These are phyloP conservation scores for Bassia scoparia DNA, from an alignment of 148 eudicot species.

Conservation along the genomic window DNA sequence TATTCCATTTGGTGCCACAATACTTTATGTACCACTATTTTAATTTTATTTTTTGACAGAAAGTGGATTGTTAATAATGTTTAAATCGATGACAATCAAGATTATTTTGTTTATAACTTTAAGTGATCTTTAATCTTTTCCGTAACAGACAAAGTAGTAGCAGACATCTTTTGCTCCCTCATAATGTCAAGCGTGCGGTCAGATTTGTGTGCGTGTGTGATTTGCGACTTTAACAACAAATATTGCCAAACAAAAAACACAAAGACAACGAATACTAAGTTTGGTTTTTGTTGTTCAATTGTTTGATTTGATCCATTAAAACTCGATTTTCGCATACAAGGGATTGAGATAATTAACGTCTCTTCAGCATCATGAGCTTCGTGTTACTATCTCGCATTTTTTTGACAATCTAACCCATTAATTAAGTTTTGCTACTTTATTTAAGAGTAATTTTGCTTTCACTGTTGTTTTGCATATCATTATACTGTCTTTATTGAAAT, in stretches of 20 bases:
- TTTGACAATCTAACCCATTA: conserved; percentile 4
- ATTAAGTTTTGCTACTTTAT: conserved; percentile 9
- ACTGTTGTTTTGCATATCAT: conserved; percentile 1
- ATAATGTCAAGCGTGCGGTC: conserved; percentile 22
- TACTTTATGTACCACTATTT: too few species aligned
- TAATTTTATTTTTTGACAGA: too few species aligned
- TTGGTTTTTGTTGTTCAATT: neutral
- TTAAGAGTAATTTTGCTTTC: neutral
- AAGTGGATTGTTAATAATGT: too few species aligned
- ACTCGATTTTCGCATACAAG: neutral
- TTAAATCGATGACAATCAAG: too few species aligned
- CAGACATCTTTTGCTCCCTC: neutral
- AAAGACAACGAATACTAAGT: neutral
- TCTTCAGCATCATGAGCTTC: conserved; percentile 11
- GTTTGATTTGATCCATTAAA: neutral
- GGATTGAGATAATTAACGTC: neutral
- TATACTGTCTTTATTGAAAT: conserved; percentile 6
- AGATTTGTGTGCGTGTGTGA: neutral
- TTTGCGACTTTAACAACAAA: conserved; percentile 9
- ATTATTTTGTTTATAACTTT: too few species aligned
- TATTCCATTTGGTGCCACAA: too few species aligned
- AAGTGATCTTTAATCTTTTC: too few species aligned
- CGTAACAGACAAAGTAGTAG: too few species aligned
- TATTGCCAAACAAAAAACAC: neutral
- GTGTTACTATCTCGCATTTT: neutral